Base-by-base conservation (phyloP, 2,329 filamentous ascomycete genomes). In the Metarhizium anisopliae region DNA sequence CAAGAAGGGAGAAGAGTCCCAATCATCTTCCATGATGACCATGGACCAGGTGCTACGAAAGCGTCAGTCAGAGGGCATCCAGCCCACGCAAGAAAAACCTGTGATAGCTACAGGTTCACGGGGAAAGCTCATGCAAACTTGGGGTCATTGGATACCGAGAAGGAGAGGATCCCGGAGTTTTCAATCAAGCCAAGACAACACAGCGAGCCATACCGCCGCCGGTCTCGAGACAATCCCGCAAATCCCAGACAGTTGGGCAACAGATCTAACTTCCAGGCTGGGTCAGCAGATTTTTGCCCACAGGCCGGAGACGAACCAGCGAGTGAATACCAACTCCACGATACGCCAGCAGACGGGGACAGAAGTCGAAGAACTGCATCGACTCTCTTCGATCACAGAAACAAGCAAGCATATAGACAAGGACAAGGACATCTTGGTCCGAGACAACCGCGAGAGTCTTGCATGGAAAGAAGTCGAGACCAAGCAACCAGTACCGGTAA, bases 131-230 rank as follows among this genome's bases (percentile, higher is more conserved):
- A 52, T 51, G 40, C 54, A 45, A 25, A 45, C 49, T 18, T 55
- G 50, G 56, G 47, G 56, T 47, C 53, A 53, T 6, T 56, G 54
- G 54, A 52, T 52, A 32, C 58, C 32, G 59, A 61, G 55, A 52
- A 54, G 54, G 59, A 61, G 38, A 51, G 61, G 52, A 54, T 51
- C 53, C 50, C 42, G 35, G 18, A 43, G 16, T 16, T 32, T 10
- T 30, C 47, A 29, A 36, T n/a, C 51, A 11, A 40, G 6, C 55
- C 43, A 32, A 32, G 36, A 36, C 6, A 16, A 47, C 20, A 49
- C 45, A 49, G 45, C 14, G 20, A n/a, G 25, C 6, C 18, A 20
- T 40, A 4, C 38, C 4, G 18, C 16, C 6, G n/a, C 30, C 25
- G 10, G 13, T n/a, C 38, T 51, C 16, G 47, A 20, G 13, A 16